Conservation (phyloP, 2,329 filamentous ascomycete species). For the Trichophyton verrucosum region DNA sequence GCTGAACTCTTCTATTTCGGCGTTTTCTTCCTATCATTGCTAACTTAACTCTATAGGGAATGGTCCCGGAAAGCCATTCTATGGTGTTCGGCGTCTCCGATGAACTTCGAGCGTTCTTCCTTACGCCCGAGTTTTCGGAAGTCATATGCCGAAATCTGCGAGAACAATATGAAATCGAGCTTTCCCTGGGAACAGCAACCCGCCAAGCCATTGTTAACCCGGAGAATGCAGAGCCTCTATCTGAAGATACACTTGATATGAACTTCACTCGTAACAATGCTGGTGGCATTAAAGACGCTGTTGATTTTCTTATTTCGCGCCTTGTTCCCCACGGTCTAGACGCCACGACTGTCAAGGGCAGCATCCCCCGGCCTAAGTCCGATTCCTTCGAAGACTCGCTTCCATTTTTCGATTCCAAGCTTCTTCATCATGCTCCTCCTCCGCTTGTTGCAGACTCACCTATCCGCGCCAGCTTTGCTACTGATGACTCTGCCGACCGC, state of each 20-base stretch:
- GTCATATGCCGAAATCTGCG: conserved; percentile 77
- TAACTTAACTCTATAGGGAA: conserved; percentile 48
- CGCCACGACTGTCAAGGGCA: conserved; percentile 71
- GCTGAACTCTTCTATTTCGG: neutral
- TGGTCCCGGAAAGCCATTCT: conserved; percentile 95
- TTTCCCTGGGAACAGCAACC: conserved; percentile 50
- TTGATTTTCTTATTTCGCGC: conserved; percentile 80
- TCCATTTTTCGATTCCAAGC: conserved; percentile 92
- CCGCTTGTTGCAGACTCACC: conserved; percentile 75
- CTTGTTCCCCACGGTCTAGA: conserved; percentile 86
- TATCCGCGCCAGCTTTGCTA: conserved; percentile 66
- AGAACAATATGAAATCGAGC: conserved; percentile 81
- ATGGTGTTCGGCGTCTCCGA: conserved; percentile 66
- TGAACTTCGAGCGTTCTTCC: conserved; percentile 68
- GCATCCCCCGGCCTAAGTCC: conserved; percentile 95
- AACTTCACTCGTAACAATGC: conserved; percentile 95
- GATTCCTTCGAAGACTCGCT: conserved; percentile 97
- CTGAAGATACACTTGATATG: conserved; percentile 48
- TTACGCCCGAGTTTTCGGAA: conserved; percentile 65
- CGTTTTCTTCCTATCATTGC: neutral
- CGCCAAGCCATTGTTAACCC: conserved; percentile 23
- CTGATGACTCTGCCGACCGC: conserved; percentile 66
- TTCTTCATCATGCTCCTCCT: conserved; percentile 81
- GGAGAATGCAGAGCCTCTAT: conserved; percentile 33
- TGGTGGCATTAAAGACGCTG: conserved; percentile 85